Conservation (phyloP, 305 asterid genomes). For the Fraxinus platypoda region DNA sequence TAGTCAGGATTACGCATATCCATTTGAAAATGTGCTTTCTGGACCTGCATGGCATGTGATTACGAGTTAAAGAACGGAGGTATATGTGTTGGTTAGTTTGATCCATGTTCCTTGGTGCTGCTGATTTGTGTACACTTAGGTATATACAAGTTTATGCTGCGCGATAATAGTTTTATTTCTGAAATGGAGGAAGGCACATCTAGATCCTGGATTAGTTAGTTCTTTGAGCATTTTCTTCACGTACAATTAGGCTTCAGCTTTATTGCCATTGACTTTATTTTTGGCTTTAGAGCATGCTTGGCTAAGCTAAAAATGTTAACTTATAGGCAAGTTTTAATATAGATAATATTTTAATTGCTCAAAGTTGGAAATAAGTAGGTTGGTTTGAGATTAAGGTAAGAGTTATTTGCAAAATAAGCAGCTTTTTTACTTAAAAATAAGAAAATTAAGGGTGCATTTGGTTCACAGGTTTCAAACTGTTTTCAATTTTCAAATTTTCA, state of each 20-base stretch:
- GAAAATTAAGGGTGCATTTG: not conserved
- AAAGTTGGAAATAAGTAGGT: not conserved
- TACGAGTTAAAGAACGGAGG: not conserved
- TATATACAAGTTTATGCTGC: not conserved
- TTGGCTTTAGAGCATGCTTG: not conserved
- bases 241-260: not conserved
- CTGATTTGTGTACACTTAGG: not conserved
- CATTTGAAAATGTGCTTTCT: not conserved
- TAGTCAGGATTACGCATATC: not conserved
- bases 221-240: not conserved
- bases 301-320: not conserved
- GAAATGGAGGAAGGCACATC: not conserved
- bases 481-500: not conserved
- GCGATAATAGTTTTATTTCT: not conserved
- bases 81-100: not conserved
- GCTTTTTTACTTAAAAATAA: not conserved
- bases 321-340: not conserved
- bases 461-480: not conserved
- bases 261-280: not conserved
- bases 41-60: not conserved
- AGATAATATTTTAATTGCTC: not conserved
- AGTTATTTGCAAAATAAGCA: not conserved
- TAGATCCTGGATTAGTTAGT: not conserved
- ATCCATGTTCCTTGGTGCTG: not conserved
- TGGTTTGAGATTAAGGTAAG: not conserved